Conservation (phyloP, 805 yeast species). For the Saturnispora mendoncae region DNA sequence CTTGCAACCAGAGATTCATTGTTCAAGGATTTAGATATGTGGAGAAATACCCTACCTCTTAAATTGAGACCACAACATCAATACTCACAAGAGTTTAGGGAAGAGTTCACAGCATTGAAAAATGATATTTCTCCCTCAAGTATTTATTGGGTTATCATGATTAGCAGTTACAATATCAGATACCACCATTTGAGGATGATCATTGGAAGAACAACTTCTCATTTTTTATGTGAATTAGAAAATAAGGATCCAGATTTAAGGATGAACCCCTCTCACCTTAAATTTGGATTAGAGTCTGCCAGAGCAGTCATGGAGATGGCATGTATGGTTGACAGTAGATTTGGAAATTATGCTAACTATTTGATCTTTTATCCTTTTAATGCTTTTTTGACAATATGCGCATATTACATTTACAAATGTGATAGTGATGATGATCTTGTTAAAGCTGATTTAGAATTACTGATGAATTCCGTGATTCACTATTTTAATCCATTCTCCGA, state of each 20-base stretch:
- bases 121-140: constrained; percentile 5
- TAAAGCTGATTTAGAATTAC: constrained; percentile 20
- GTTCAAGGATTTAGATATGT: constrained; percentile 22
- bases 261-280: background rate
- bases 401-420: constrained; percentile 19
- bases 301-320: constrained; percentile 21
- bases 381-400: constrained; percentile 25
- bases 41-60: constrained; percentile 24
- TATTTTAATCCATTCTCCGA: constrained; percentile 15
- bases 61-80: constrained; percentile 18
- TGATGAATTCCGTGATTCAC: constrained; percentile 16
- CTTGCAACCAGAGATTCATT: constrained; percentile 11
- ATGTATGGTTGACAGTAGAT: constrained; percentile 11
- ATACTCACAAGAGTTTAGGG: constrained; percentile 8
- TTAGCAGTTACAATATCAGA: constrained; percentile 17
- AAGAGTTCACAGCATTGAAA: constrained; percentile 10
- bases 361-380: constrained; percentile 26
- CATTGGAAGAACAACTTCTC: constrained; percentile 19
- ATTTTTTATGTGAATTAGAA: constrained; percentile 1
- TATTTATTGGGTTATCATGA: constrained; percentile 9
- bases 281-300: constrained; percentile 16
- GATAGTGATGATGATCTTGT: constrained; percentile 11
- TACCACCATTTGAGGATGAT: constrained; percentile 24
- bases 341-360: constrained; percentile 16
- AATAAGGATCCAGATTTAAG: constrained; percentile 1